These are phyloP conservation scores for Leptographium galeiforme DNA, from an alignment of 2,329 filamentous ascomycete species.

Conservation along the genomic window DNA sequence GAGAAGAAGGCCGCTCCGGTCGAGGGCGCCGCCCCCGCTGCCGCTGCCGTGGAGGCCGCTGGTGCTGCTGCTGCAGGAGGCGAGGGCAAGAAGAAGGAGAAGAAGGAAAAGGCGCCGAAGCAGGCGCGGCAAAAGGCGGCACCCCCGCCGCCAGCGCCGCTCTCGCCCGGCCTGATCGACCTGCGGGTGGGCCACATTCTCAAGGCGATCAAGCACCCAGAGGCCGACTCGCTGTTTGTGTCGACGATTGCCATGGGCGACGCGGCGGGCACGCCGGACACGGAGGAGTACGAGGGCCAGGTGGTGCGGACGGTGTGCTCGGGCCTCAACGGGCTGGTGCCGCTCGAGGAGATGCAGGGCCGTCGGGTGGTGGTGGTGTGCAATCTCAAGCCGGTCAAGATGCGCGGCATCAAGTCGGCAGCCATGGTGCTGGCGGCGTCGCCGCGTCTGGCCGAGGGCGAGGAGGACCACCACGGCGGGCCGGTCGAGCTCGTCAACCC, in stretches of 20 bases:
- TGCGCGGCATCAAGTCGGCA: slow-evolving; percentile 69
- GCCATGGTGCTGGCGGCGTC: slow-evolving; percentile 95
- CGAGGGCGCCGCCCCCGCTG: slow-evolving; percentile 8
- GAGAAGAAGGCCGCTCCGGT: slow-evolving; percentile 22
- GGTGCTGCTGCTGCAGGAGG: slow-evolving; percentile 16
- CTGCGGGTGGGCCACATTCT: slow-evolving; percentile 94
- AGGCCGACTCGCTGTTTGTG: slow-evolving; percentile 91
- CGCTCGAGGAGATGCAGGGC: slow-evolving; percentile 90
- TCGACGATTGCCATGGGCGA: slow-evolving; percentile 94
- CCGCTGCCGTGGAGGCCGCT: slow-evolving; percentile 13
- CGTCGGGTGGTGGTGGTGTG: slow-evolving; percentile 92
- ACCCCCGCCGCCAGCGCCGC: slow-evolving; percentile 59
- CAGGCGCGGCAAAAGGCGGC: slow-evolving; percentile 60
- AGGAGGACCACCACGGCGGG: slow-evolving; percentile 71
- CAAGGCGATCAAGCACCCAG: slow-evolving; percentile 88
- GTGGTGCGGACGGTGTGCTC: slow-evolving; percentile 93
- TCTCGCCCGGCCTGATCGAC: slow-evolving; percentile 79
- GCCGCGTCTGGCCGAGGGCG: slow-evolving; percentile 68
- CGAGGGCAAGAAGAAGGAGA: slow-evolving; percentile 57
- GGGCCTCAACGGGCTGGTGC: slow-evolving; percentile 82
- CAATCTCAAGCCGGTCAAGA: slow-evolving; percentile 98
- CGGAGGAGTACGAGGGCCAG: slow-evolving; percentile 80
- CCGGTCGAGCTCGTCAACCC: slow-evolving; percentile 87
- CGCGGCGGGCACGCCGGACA: slow-evolving; percentile 72
- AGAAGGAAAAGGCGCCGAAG: slow-evolving; percentile 84